Conservation (phyloP, 2,329 filamentous ascomycete genomes). For the Ceratocystiopsis sp. region DNA sequence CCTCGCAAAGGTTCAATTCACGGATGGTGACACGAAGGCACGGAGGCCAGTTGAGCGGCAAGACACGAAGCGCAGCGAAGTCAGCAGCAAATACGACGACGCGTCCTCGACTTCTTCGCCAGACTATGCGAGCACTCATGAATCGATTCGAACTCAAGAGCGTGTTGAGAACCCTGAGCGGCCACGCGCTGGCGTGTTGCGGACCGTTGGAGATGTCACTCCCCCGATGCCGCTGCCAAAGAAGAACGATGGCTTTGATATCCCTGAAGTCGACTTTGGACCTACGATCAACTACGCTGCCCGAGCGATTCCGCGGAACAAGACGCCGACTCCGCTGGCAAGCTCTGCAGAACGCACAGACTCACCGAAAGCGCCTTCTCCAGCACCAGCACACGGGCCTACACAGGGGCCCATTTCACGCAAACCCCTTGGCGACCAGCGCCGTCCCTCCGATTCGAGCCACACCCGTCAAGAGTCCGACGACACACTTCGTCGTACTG, state of each 20-base stretch:
- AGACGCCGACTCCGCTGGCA: conserved; percentile 12
- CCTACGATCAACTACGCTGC: conserved; percentile 54
- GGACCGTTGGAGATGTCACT: conserved; percentile 49
- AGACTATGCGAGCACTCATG: conserved; percentile 59
- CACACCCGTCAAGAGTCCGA: conserved; percentile 31
- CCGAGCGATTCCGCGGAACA: conserved; percentile 16
- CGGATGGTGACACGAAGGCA: neutral
- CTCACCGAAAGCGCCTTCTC: neutral
- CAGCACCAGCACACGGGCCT: neutral
- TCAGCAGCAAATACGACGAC: conserved; percentile 42
- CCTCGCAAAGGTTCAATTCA: conserved; percentile 7
- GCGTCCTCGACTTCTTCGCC: conserved; percentile 49
- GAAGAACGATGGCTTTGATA: conserved; percentile 26
- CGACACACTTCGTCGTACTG: conserved; percentile 38
- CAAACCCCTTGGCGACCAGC: no score
- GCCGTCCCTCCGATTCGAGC: conserved; percentile 11
- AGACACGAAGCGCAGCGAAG: conserved; percentile 18
- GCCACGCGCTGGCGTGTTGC: conserved; percentile 63
- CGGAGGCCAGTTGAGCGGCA: conserved; percentile 17
- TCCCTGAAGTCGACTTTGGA: conserved; percentile 72
- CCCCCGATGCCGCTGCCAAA: neutral
- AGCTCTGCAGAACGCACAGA: neutral
- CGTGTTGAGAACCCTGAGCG: conserved; percentile 50
- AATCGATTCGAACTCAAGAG: conserved; percentile 31
- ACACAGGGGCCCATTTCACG: no score